Conservation (phyloP, 2,329 filamentous ascomycete species). For the Aureobasidium subglaciale region DNA sequence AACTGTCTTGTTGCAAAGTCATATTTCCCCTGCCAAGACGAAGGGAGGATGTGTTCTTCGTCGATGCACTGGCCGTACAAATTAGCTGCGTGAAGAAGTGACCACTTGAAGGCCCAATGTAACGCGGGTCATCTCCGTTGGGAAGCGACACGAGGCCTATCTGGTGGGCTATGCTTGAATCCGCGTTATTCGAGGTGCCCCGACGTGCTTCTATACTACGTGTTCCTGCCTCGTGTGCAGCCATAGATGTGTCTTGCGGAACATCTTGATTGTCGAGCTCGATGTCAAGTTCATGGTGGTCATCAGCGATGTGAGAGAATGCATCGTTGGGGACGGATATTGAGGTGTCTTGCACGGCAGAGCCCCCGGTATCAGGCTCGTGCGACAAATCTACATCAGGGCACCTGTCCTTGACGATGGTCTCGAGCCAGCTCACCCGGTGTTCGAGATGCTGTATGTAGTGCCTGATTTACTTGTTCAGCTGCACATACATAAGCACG, state of each 20-base stretch:
- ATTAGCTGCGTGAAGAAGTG: slow-evolving; percentile 5
- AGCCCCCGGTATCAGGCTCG: background rate
- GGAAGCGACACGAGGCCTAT: slow-evolving; percentile 8
- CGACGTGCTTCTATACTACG: background rate
- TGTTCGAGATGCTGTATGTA: background rate
- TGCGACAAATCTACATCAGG: background rate
- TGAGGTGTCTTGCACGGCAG: background rate
- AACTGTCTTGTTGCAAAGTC: background rate
- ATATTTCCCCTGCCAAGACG: background rate
- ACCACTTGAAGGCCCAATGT: slow-evolving; percentile 5
- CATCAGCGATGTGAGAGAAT: background rate
- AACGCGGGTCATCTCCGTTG: slow-evolving; percentile 1
- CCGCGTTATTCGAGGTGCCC: background rate
- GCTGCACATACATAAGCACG: background rate
- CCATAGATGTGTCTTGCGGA: background rate
- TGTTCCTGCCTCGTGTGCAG: background rate
- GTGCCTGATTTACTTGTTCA: background rate
- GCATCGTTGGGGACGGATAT: background rate
- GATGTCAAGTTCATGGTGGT: background rate
- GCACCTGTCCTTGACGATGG: background rate
- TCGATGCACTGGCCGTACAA: background rate
- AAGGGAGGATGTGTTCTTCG: background rate
- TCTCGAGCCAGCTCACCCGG: background rate
- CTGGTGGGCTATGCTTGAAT: background rate
- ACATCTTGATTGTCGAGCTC: background rate